Percentiles rank a stretch among this genome's conserved stretches.
These are phyloP conservation scores for Cercospora zeae-maydis DNA, from an alignment of 2,329 filamentous ascomycete genomes.

Conservation along the genomic window DNA sequence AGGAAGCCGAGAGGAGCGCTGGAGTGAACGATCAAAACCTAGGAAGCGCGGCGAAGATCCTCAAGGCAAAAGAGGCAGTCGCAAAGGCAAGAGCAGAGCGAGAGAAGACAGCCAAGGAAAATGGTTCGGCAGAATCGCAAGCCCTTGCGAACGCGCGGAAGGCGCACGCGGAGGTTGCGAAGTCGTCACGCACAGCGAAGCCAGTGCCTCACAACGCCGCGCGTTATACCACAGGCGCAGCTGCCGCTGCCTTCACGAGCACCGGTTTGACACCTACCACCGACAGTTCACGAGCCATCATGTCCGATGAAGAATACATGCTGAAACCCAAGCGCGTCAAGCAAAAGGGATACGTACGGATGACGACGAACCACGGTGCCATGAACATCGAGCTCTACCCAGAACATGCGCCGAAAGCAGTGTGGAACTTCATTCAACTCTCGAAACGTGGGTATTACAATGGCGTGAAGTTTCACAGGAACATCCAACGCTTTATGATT, in stretches of 20 bases:
- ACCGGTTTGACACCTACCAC: slow-evolving; percentile 92
- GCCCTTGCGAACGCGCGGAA: slow-evolving; percentile 56
- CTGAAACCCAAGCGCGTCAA: slow-evolving; percentile 85
- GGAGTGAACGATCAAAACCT: slow-evolving; percentile 73
- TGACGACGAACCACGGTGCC: slow-evolving; percentile 80
- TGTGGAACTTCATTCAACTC: slow-evolving; percentile 93
- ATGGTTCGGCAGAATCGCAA: slow-evolving; percentile 25
- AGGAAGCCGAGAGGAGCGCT: slow-evolving; percentile 61
- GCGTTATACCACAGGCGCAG: slow-evolving; percentile 81
- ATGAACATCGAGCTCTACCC: slow-evolving; percentile 86
- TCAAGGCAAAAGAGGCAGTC: slow-evolving; percentile 90
- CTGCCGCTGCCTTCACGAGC: slow-evolving; percentile 91
- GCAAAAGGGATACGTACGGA: slow-evolving; percentile 83
- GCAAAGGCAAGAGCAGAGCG: slow-evolving; percentile 79
- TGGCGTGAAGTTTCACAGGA: slow-evolving; percentile 80
- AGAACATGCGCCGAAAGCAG: slow-evolving; percentile 85
- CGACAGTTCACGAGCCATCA: slow-evolving; percentile 75
- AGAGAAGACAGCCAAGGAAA: slow-evolving; percentile 36
- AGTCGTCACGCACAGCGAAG: slow-evolving; percentile 34
- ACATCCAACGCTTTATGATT: slow-evolving; percentile 92
- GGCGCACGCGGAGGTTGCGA: slow-evolving; percentile 43
- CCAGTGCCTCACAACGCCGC: slow-evolving; percentile 74
- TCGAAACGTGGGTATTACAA: slow-evolving; percentile 88
- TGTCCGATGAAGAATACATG: slow-evolving; percentile 96
- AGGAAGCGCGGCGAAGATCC: slow-evolving; percentile 75